Percentiles rank a stretch among this genome's conserved stretches.
phyloP scores from a whole-genome alignment of 257 asterid species.

The Petunia axillaris region DNA sequence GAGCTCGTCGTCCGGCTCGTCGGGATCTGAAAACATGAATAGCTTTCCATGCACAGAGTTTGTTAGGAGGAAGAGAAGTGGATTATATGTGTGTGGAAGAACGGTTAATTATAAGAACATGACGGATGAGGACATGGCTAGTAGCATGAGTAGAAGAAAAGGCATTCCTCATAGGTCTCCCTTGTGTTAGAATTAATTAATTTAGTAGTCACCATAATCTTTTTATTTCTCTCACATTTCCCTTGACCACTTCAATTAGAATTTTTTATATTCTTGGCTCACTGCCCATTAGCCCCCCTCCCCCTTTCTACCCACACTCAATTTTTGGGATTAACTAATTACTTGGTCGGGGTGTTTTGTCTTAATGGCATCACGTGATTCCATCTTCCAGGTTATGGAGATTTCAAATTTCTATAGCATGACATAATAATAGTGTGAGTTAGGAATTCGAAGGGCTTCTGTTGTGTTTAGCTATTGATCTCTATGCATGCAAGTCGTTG shows the following conservation, averaged over 20 bases:
- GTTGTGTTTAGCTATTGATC: background rate
- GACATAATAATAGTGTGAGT: slow-evolving; percentile 20
- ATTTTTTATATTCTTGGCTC: slow-evolving; percentile 21
- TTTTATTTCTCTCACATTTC: background rate
- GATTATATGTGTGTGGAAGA: slow-evolving; percentile 68
- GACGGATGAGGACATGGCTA: slow-evolving; percentile 74
- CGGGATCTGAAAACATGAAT: slow-evolving; percentile 71
- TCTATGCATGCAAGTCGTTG: slow-evolving; percentile 18
- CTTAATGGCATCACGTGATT: slow-evolving; percentile 85
- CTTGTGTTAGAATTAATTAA: slow-evolving; percentile 55
- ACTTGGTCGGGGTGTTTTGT: slow-evolving; percentile 96
- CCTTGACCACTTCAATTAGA: slow-evolving; percentile 20
- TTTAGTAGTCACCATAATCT: background rate
- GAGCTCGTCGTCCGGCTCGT: slow-evolving; percentile 60
- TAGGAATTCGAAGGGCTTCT: slow-evolving; percentile 4
- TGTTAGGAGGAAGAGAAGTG: slow-evolving; percentile 84
- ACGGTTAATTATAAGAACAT: slow-evolving; percentile 49
- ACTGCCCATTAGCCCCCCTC: slow-evolving; percentile 18
- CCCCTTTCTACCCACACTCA: background rate
- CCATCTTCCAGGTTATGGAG: slow-evolving; percentile 46
- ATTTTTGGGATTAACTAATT: slow-evolving; percentile 55
- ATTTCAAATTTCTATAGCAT: slow-evolving; percentile 14
- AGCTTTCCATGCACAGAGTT: slow-evolving; percentile 71
- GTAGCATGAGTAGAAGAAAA: slow-evolving; percentile 90
- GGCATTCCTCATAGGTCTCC: slow-evolving; percentile 97